These are phyloP conservation scores for Niebla homalea DNA, from an alignment of 495 filamentous ascomycete species.

Conservation along the genomic window DNA sequence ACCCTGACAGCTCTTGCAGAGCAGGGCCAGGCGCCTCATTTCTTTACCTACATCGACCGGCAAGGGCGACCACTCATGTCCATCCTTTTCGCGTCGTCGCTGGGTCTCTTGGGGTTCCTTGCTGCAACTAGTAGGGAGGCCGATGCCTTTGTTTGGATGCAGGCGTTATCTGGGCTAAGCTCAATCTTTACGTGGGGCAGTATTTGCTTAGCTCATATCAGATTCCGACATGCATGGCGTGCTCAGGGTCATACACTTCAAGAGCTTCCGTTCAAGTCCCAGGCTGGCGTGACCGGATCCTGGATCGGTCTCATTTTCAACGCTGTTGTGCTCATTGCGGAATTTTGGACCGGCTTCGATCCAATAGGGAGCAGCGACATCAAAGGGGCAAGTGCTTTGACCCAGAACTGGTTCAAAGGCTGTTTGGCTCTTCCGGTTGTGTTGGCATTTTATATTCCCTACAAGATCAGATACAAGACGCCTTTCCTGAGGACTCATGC, in stretches of 20 bases:
- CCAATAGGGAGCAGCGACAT: conserved; percentile 41
- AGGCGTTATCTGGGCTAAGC: conserved; percentile 76
- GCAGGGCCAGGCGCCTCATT: conserved; percentile 64
- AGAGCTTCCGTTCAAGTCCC: conserved; percentile 69
- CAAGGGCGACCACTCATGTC: conserved; percentile 66
- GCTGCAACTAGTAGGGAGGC: conserved; percentile 51
- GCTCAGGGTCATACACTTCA: conserved; percentile 53
- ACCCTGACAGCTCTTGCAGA: conserved; percentile 79
- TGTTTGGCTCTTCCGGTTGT: conserved; percentile 83
- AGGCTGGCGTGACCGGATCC: conserved; percentile 68
- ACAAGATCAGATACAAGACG: conserved; percentile 69
- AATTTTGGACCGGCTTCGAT: conserved; percentile 86
- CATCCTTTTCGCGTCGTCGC: conserved; percentile 49
- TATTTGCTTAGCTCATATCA: conserved; percentile 80
- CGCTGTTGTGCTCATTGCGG: conserved; percentile 66
- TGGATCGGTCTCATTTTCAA: conserved; percentile 78
- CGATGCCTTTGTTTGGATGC: conserved; percentile 71
- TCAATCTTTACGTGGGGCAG: conserved; percentile 90
- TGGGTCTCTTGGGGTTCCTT: conserved; percentile 72
- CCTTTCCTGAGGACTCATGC: conserved; percentile 47
- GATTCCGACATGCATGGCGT: conserved; percentile 73
- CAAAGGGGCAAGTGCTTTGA: conserved; percentile 30
- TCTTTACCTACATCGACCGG: conserved; percentile 73
- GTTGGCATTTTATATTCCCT: conserved; percentile 55
- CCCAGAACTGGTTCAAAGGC: conserved; percentile 55